Percentiles rank a stretch among this genome's conserved stretches.
phyloP scores from a whole-genome alignment of 768 basidiomycete genomes.

The Trametes elegans region DNA sequence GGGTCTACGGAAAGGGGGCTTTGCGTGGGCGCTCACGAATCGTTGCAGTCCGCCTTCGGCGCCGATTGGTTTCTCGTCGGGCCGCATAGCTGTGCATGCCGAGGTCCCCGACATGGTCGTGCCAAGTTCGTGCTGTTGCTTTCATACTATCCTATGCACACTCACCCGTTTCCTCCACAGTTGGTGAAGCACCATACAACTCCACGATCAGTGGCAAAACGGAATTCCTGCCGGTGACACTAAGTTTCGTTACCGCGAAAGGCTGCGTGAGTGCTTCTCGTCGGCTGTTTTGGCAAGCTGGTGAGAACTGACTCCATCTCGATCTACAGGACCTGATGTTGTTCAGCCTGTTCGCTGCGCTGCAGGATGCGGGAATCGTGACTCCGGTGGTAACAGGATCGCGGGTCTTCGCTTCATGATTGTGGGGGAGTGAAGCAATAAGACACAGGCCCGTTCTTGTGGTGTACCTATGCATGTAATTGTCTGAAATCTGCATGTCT shows the following conservation, averaged over 20 bases:
- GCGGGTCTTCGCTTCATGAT: conserved; percentile 15
- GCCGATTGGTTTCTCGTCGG: conserved; percentile 26
- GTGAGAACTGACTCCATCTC: not conserved
- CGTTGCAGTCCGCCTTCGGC: conserved; percentile 21
- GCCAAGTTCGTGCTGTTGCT: conserved; percentile 22
- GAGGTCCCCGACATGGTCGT: conserved; percentile 33
- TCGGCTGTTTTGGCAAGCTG: not conserved
- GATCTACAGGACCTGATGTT: conserved; percentile 27
- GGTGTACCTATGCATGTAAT: not conserved
- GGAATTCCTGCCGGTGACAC: conserved; percentile 30
- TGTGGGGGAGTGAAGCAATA: not conserved
- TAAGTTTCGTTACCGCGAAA: conserved; percentile 31
- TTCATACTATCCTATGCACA: not conserved
- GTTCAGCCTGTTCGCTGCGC: conserved; percentile 28
- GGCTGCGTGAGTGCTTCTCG: conserved; percentile 24
- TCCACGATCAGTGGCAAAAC: conserved; percentile 28
- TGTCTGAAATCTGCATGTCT: not conserved
- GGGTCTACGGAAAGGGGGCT: not conserved
- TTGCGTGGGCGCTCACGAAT: not conserved
- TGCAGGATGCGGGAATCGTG: conserved; percentile 27
- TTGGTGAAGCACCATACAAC: conserved; percentile 30
- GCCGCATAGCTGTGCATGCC: conserved; percentile 25
- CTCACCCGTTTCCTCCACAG: not conserved
- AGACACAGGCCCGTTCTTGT: no score
- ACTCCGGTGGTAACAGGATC: conserved; percentile 23